Evolutionary conservation across 805 yeast species (phyloP).

Genomic region (Monosporozyma yasuniensis): DNA sequence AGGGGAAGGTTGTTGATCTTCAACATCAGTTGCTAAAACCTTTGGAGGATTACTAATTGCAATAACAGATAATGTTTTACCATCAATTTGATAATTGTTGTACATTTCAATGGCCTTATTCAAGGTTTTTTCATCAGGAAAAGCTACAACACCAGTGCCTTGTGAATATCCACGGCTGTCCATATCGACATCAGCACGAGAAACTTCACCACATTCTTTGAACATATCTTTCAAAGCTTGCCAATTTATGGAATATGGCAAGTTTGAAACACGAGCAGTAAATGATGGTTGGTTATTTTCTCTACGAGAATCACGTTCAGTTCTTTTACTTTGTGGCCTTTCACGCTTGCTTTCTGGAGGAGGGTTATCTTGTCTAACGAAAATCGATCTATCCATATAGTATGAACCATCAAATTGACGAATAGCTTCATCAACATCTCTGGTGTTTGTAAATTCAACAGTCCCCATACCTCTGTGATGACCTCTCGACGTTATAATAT

Average conservation of each 20-base stretch:
- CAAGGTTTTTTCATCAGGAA: slow-evolving; percentile 56
- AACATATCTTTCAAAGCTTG: slow-evolving; percentile 79
- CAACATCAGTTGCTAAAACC: not conserved
- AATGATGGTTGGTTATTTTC: slow-evolving; percentile 13
- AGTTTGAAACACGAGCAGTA: slow-evolving; percentile 70
- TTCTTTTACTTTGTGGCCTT: slow-evolving; percentile 5
- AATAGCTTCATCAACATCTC: slow-evolving; percentile 66
- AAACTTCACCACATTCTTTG: slow-evolving; percentile 66
- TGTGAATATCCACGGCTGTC: slow-evolving; percentile 59
- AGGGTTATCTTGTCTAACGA: slow-evolving; percentile 85
- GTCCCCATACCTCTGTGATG: slow-evolving; percentile 87
- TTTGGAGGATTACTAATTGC: not conserved
- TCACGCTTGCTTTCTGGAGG: slow-evolving; percentile 43
- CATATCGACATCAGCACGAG: slow-evolving; percentile 68
- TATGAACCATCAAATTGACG: slow-evolving; percentile 54
- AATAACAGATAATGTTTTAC: slow-evolving; percentile 9
- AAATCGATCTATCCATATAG: slow-evolving; percentile 67
- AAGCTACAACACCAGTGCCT: slow-evolving; percentile 77
- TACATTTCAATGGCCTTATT: slow-evolving; percentile 63
- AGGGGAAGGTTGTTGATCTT: not conserved
- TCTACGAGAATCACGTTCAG: not conserved
- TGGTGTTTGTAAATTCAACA: slow-evolving; percentile 63
- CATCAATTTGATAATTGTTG: slow-evolving; percentile 47
- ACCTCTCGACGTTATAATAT: slow-evolving; percentile 68
- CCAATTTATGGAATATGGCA: slow-evolving; percentile 79